Conservation (phyloP, 169 alveolate genomes). For the Miamiensis avidus region DNA sequence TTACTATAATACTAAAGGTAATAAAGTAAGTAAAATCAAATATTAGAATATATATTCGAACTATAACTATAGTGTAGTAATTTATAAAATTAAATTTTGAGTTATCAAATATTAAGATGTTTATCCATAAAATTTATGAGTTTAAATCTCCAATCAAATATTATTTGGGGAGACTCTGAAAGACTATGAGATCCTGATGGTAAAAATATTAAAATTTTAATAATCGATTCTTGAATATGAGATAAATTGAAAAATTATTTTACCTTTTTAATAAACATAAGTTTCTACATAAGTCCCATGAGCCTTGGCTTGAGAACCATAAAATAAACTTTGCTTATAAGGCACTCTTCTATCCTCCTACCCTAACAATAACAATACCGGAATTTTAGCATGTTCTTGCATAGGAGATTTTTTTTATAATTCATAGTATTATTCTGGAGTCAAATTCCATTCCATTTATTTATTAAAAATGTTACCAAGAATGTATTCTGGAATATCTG, state of each 20-base stretch:
- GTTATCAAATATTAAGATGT: too few species aligned
- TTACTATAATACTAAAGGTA: too few species aligned
- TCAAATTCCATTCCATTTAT: constrained; percentile 29
- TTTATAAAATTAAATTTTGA: too few species aligned
- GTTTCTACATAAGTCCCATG: constrained; percentile 24
- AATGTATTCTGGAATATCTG: too few species aligned
- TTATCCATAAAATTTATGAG: not conserved
- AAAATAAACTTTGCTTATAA: constrained; percentile 23
- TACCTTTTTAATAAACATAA: constrained; percentile 36
- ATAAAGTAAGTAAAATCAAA: too few species aligned
- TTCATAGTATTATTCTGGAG: constrained; percentile 20
- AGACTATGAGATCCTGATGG: constrained; percentile 9
- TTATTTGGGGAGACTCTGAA: not conserved
- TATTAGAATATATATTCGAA: too few species aligned
- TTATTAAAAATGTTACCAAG: too few species aligned
- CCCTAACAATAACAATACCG: constrained; percentile 24
- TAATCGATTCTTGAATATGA: too few species aligned
- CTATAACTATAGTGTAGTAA: too few species aligned
- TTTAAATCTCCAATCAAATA: not conserved
- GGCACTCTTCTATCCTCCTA: constrained; percentile 33
- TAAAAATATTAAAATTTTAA: too few species aligned
- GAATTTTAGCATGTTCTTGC: constrained; percentile 13
- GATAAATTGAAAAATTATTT: too few species aligned
- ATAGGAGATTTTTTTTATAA: constrained; percentile 20
- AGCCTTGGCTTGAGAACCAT: constrained; percentile 16